A percentile compares a stretch with the other conserved stretches of the same genome.
phyloP scores from a whole-genome alignment of 108 stramenopile genomes.

The Chaetoceros muelleri region DNA sequence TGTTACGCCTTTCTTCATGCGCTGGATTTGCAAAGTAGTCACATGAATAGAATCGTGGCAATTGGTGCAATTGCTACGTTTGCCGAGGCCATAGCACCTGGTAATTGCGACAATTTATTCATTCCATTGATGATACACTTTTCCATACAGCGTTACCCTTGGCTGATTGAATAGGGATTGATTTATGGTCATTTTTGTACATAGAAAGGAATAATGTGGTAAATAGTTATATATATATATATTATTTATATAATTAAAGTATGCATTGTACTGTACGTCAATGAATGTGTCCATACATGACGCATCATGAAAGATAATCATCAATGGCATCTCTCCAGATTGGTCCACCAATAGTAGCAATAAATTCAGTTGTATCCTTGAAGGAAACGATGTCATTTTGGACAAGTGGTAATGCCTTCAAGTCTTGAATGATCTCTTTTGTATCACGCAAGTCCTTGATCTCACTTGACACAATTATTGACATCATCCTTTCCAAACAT shows the following conservation, averaged over 20 bases:
- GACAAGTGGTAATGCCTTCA: neutral
- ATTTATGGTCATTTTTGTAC: too few relatives aligned
- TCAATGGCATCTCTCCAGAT: neutral
- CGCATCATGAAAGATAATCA: too few relatives aligned
- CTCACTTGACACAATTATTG: constrained; percentile 35
- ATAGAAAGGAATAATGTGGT: too few relatives aligned
- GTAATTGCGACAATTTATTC: constrained; percentile 57
- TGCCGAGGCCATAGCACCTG: constrained; percentile 56
- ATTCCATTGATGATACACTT: constrained; percentile 40
- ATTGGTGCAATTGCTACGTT: constrained; percentile 49
- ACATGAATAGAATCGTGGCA: constrained; percentile 28
- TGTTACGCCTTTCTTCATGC: constrained; percentile 39
- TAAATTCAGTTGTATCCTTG: neutral
- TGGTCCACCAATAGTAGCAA: neutral
- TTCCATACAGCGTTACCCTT: constrained; percentile 19
- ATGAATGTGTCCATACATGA: too few relatives aligned
- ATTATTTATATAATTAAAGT: too few relatives aligned
- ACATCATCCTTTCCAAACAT: constrained; percentile 66
- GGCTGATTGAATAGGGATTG: constrained; percentile 2
- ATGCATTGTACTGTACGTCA: too few relatives aligned
- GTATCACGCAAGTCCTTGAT: neutral
- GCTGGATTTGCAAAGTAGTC: constrained; percentile 31
- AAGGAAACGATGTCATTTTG: neutral
- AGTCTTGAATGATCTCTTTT: neutral
- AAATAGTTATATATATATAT: too few relatives aligned